Evolutionary conservation across 495 filamentous ascomycete species (phyloP).

Genomic region (Chaetomium cochliodes): DNA sequence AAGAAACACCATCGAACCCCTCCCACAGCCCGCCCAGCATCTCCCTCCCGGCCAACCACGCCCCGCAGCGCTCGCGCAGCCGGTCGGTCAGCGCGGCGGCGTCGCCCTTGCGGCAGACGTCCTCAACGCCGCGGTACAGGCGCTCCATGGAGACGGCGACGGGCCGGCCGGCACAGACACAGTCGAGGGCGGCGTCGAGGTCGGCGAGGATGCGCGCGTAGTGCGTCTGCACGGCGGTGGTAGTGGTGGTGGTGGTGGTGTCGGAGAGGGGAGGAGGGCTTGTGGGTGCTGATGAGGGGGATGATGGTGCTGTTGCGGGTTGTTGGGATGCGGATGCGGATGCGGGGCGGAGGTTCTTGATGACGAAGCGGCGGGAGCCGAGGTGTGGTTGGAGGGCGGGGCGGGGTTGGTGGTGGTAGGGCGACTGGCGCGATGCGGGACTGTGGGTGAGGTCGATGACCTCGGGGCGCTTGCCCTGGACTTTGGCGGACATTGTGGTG

Average conservation of each 20-base stretch:
- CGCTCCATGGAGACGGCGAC: slow-evolving; percentile 73
- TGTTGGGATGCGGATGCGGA: too few species aligned
- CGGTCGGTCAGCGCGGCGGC: slow-evolving; percentile 62
- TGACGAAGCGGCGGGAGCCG: slow-evolving; percentile 76
- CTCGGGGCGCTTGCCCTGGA: slow-evolving; percentile 44
- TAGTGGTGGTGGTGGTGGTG: slow-evolving; percentile 41
- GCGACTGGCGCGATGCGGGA: slow-evolving; percentile 1
- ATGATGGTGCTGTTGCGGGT: slow-evolving; percentile 23
- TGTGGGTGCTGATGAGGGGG: background rate
- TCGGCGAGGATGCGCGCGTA: slow-evolving; percentile 69
- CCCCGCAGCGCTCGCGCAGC: slow-evolving; percentile 61
- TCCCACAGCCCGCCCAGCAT: slow-evolving; percentile 54
- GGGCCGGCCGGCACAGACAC: slow-evolving; percentile 65
- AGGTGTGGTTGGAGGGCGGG: slow-evolving; percentile 53
- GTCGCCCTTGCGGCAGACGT: slow-evolving; percentile 74
- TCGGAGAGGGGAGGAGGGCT: too few species aligned
- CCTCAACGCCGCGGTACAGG: slow-evolving; percentile 86
- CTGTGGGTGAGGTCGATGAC: slow-evolving; percentile 40
- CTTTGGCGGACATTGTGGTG: slow-evolving; percentile 36
- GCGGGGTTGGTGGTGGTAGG: slow-evolving; percentile 7
- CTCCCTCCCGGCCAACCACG: slow-evolving; percentile 54
- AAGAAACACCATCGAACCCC: background rate
- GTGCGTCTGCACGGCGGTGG: slow-evolving; percentile 53
- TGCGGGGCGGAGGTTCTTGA: slow-evolving; percentile 76
- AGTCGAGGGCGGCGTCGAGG: slow-evolving; percentile 66